Evolutionary conservation across 441 rosid species (phyloP), one percentile per base, ranked within the genome.

Genomic region (Biscutella auriculata): DNA sequence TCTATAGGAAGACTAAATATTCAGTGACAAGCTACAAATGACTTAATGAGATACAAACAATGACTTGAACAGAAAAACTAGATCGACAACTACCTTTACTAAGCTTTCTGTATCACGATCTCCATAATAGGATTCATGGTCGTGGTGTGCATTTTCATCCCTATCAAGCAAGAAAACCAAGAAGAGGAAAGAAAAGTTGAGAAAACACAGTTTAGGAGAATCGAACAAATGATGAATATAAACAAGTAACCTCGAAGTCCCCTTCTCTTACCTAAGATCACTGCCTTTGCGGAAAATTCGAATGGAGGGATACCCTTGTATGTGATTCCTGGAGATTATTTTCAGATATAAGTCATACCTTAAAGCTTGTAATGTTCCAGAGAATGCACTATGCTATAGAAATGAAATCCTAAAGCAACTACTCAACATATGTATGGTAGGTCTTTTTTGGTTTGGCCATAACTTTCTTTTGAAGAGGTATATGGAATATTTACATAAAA

Each of bases 71-170:
- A 19, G 23, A 19, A 19, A n/a, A 62, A 25, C 28, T 62, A 47
- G 66, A 57, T 33, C 9, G 40, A 17, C 55, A 48, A 34, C 30
- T 63, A 85, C 99, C 96, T 83, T 81, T 47, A 89, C 91, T 77
- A 93, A 82, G 76, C 82, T 79, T 2, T 93, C 97, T 43, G 96
- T 82, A 73, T 93, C 95, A 64, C 97, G 95, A 76, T 93, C 88
- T 74, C 99, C 99, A 76, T 93, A 83, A 72, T 93, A 93, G 29
- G 96, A 87, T 70, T 93, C 99, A 74, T 93, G 99, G 5, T 89
- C 93, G 67, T 93, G 97, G 71, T 84, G 96, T 43, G 93, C 86
- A 63, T 81, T 88, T 9, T 83, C 97, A 51, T 83, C 95, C 74
- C 97, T 89, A 76, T 55, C 8, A 48, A 30, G 37, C 19, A 60